phyloP scores from a whole-genome alignment of 306 rosid species.

The Malus sylvestris region DNA sequence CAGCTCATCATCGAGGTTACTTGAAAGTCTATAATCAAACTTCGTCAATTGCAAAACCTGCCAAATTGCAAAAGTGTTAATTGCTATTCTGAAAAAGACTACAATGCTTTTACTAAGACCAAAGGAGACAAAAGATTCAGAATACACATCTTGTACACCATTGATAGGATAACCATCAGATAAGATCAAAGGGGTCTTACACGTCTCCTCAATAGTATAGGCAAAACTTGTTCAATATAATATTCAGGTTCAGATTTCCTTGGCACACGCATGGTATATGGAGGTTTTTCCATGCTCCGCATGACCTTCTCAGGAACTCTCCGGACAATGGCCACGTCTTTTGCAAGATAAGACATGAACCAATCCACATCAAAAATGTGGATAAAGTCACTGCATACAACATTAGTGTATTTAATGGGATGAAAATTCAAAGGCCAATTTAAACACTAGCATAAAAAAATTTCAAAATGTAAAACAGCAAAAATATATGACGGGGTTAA shows the following conservation, averaged over 20 bases:
- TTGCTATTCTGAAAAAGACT: constrained; percentile 1
- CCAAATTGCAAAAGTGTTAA: constrained; percentile 17
- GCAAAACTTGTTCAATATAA: constrained; percentile 93
- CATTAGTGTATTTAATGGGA: constrained; percentile 4
- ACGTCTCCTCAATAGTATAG: constrained; percentile 81
- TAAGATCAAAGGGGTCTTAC: constrained; percentile 30
- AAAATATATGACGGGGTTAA: not conserved
- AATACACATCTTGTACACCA: not conserved
- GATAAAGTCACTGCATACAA: constrained; percentile 64
- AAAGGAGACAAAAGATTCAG: not conserved
- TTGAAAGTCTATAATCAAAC: constrained; percentile 95
- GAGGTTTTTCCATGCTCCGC: constrained; percentile 98
- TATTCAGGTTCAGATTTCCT: constrained; percentile 97
- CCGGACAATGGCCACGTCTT: constrained; percentile 74
- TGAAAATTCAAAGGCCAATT: not conserved
- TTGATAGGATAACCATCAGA: not conserved
- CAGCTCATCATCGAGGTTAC: constrained; percentile 75
- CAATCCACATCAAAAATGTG: constrained; percentile 76
- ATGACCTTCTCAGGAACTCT: constrained; percentile 89
- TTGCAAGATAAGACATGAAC: constrained; percentile 84
- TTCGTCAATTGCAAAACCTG: constrained; percentile 95
- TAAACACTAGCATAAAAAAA: not conserved
- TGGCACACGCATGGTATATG: constrained; percentile 98
- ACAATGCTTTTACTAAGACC: not conserved
- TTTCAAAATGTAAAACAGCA: not conserved